phyloP scores from a whole-genome alignment of 129 eudicot species.

The Flaveria bidentis region DNA sequence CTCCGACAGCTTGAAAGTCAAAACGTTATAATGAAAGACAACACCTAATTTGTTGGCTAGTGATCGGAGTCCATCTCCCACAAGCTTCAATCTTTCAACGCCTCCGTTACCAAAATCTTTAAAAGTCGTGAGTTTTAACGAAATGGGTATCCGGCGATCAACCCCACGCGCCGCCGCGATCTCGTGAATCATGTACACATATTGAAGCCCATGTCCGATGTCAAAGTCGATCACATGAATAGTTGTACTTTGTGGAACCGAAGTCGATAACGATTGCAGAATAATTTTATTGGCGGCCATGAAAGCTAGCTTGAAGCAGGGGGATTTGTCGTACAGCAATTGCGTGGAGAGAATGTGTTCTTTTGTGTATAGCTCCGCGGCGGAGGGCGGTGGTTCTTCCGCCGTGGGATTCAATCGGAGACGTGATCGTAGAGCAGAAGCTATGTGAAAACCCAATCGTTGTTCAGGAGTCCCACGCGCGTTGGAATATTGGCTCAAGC shows the following conservation, averaged over 20 bases:
- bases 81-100: conserved; percentile 45
- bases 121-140: conserved; percentile 56
- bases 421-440: conserved; percentile 58
- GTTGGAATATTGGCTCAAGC: conserved; percentile 43
- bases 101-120: conserved; percentile 42
- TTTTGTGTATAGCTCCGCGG: conserved; percentile 44
- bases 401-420: conserved; percentile 49
- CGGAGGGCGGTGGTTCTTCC: conserved; percentile 31
- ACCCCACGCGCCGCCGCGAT: conserved; percentile 44
- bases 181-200: conserved; percentile 71
- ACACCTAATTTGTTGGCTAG: conserved; percentile 54
- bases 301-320: conserved; percentile 80
- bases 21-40: conserved; percentile 40
- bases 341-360: conserved; percentile 58
- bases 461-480: conserved; percentile 61
- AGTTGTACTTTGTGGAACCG: background rate
- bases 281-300: conserved; percentile 69
- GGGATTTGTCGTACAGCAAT: conserved; percentile 66
- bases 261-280: conserved; percentile 41
- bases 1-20: conserved; percentile 39
- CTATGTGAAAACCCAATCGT: conserved; percentile 51
- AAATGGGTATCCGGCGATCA: background rate
- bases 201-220: conserved; percentile 75
- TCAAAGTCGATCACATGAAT: conserved; percentile 88
- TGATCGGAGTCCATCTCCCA: conserved; percentile 47